Evolutionary conservation across 257 asterid genomes (phyloP).

Genomic region (Eucommia ulmoides): DNA sequence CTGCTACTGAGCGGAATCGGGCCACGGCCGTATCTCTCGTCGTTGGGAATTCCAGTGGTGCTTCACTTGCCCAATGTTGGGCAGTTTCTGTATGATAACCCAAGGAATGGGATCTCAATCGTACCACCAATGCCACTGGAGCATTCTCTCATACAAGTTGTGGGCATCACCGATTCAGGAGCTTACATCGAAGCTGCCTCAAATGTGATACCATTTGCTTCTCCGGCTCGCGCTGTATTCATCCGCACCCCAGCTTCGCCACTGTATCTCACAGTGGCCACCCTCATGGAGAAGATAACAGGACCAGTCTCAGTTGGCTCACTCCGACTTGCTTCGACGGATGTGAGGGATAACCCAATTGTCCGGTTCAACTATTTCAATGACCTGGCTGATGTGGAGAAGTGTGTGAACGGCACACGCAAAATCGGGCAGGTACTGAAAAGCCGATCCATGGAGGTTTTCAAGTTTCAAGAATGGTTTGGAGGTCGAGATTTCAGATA

Average conservation of each 20-base stretch:
- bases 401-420: slow-evolving; percentile 60
- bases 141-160: slow-evolving; percentile 77
- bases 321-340: slow-evolving; percentile 63
- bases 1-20: slow-evolving; percentile 82
- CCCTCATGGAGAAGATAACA: slow-evolving; percentile 71
- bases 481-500: slow-evolving; percentile 58
- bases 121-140: slow-evolving; percentile 63
- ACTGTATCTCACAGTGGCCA: slow-evolving; percentile 63
- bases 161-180: slow-evolving; percentile 63
- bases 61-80: slow-evolving; percentile 71
- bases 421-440: slow-evolving; percentile 47
- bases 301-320: slow-evolving; percentile 75
- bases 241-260: slow-evolving; percentile 32
- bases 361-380: slow-evolving; percentile 77
- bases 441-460: slow-evolving; percentile 49
- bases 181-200: slow-evolving; percentile 83
- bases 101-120: slow-evolving; percentile 86
- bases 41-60: slow-evolving; percentile 77
- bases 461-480: slow-evolving; percentile 40
- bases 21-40: slow-evolving; percentile 62
- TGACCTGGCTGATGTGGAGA: slow-evolving; percentile 33
- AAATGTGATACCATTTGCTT: slow-evolving; percentile 57
- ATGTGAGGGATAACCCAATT: slow-evolving; percentile 50
- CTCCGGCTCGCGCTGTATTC: slow-evolving; percentile 42
- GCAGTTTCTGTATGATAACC: slow-evolving; percentile 69